Evolutionary conservation across 805 yeast species (phyloP).

Genomic region (Lipomyces yamadae): DNA sequence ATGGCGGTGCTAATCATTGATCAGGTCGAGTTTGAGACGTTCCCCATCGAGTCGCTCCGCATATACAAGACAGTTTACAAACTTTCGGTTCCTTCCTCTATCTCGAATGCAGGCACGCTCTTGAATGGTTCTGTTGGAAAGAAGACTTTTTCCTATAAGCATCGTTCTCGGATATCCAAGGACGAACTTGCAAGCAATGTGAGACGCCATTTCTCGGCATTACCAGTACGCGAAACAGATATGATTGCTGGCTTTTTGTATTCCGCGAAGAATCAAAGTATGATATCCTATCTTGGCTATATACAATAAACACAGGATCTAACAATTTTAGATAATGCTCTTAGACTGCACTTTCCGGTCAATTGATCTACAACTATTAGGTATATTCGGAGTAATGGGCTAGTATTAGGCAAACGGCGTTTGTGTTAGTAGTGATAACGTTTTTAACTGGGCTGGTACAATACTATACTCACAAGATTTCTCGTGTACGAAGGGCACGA

Average conservation of each 20-base stretch:
- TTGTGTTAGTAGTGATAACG: not conserved
- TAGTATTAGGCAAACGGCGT: not conserved
- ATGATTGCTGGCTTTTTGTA: conserved; percentile 86
- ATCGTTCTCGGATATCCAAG: conserved; percentile 56
- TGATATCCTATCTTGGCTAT: conserved; percentile 24
- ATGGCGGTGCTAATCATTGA: not conserved
- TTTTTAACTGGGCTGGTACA: too few species aligned
- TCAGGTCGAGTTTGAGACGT: conserved; percentile 65
- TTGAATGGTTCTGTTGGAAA: conserved; percentile 75
- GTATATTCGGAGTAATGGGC: not conserved
- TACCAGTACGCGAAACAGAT: conserved; percentile 77
- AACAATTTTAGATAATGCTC: conserved; percentile 17
- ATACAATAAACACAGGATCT: not conserved
- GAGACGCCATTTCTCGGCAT: conserved; percentile 67
- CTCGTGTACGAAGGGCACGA: too few species aligned
- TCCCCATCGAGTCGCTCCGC: conserved; percentile 68
- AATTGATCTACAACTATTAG: not conserved
- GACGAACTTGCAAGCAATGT: conserved; percentile 63
- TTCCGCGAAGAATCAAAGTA: conserved; percentile 73
- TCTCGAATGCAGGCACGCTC: conserved; percentile 70
- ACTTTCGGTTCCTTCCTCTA: conserved; percentile 61
- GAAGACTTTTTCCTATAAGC: conserved; percentile 57
- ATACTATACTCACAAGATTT: too few species aligned
- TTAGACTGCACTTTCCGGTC: conserved; percentile 15
- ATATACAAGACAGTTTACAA: conserved; percentile 67